These are phyloP conservation scores for Circinella umbellata DNA, from an alignment of 371 early-diverging fungal genomes.

Conservation along the genomic window DNA sequence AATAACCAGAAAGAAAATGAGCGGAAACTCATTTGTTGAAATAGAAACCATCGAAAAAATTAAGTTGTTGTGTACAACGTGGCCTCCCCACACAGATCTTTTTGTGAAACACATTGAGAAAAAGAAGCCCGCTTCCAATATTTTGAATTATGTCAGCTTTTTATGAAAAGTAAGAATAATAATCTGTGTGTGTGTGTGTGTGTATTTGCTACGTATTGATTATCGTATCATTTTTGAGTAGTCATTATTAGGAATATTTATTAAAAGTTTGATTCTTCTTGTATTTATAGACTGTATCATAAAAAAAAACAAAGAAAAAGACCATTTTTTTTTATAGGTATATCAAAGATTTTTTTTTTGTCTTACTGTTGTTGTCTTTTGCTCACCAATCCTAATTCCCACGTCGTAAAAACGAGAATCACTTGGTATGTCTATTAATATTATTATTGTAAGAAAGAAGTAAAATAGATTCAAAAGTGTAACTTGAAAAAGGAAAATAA, in stretches of 20 bases:
- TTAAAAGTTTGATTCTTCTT: background rate
- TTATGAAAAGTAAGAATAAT: no score
- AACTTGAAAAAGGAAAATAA: background rate
- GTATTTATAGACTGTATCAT: background rate
- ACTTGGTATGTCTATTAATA: background rate
- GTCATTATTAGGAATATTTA: background rate
- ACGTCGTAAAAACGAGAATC: background rate
- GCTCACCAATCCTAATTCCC: conserved; percentile 10
- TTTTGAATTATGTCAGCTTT: no score
- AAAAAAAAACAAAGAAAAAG: background rate
- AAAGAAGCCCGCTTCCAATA: no score
- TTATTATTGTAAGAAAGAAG: background rate
- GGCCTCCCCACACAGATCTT: no score
- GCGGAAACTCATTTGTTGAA: no score
- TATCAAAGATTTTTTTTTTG: background rate
- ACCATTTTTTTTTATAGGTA: background rate
- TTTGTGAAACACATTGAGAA: no score
- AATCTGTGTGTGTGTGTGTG: no score
- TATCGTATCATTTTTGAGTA: background rate
- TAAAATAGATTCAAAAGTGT: background rate
- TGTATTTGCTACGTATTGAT: background rate
- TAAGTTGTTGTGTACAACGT: no score
- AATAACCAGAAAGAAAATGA: no score
- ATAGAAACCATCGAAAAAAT: no score
- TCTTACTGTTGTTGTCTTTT: background rate